Conservation (phyloP, 768 basidiomycete species). For the Trametes villosa region DNA sequence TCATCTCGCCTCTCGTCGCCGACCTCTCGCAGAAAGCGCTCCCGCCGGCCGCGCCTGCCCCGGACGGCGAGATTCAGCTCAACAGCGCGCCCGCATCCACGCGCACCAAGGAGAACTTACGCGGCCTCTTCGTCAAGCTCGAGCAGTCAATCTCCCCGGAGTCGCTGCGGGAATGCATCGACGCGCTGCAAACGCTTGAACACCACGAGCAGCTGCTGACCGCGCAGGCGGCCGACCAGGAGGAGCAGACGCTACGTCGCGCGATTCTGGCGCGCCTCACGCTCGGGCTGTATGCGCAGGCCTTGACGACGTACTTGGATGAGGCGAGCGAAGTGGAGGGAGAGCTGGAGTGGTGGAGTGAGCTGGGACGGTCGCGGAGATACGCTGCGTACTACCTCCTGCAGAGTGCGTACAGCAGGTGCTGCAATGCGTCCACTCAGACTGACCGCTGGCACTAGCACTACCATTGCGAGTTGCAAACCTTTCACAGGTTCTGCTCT, state of each 20-base stretch:
- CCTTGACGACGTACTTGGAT: slow-evolving; percentile 62
- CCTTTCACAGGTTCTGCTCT: slow-evolving; percentile 44
- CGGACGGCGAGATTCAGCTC: background rate
- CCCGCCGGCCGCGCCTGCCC: slow-evolving; percentile 27
- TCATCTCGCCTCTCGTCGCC: slow-evolving; percentile 43
- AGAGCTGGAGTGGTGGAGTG: slow-evolving; percentile 87
- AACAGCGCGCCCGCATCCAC: slow-evolving; percentile 1
- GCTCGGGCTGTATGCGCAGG: slow-evolving; percentile 64
- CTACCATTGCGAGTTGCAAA: slow-evolving; percentile 48
- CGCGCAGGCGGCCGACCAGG: slow-evolving; percentile 19
- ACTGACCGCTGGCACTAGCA: slow-evolving; percentile 38
- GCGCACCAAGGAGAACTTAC: slow-evolving; percentile 40
- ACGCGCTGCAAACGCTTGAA: slow-evolving; percentile 34
- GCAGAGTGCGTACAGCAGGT: slow-evolving; percentile 62
- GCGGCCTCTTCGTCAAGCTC: slow-evolving; percentile 44
- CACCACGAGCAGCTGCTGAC: slow-evolving; percentile 17
- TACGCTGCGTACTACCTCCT: slow-evolving; percentile 69
- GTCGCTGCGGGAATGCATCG: slow-evolving; percentile 35
- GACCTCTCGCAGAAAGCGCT: slow-evolving; percentile 36
- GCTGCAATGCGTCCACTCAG: background rate
- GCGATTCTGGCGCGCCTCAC: slow-evolving; percentile 55
- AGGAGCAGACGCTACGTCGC: slow-evolving; percentile 44
- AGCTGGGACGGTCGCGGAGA: slow-evolving; percentile 61
- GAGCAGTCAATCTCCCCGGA: slow-evolving; percentile 34
- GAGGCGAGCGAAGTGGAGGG: slow-evolving; percentile 73